These are phyloP conservation scores for Mentha longifolia DNA, from an alignment of 257 asterid species.

Conservation along the genomic window DNA sequence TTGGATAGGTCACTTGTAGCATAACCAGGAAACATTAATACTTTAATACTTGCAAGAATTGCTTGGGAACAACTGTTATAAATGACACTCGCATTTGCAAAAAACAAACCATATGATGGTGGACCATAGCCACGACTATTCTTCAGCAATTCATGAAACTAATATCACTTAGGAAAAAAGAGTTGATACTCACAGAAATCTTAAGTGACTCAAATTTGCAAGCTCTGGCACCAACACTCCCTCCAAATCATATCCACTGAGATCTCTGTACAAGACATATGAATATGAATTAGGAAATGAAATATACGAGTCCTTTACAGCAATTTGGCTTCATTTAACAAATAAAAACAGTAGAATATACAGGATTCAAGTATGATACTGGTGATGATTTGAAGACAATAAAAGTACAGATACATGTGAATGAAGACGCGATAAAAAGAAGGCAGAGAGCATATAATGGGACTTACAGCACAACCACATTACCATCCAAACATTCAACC, in stretches of 20 bases:
- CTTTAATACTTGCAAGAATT: too few species aligned
- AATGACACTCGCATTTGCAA: too few species aligned
- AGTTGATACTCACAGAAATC: conserved; percentile 67
- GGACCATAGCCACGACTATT: neutral
- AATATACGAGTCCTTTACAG: conserved; percentile 2
- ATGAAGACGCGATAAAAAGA: neutral
- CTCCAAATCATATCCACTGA: conserved; percentile 61
- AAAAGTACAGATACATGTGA: neutral
- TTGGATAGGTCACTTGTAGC: conserved; percentile 60
- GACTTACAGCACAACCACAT: conserved; percentile 83
- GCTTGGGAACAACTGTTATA: too few species aligned
- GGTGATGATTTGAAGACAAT: neutral
- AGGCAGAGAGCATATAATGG: conserved; percentile 12
- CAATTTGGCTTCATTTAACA: neutral
- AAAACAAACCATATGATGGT: too few species aligned
- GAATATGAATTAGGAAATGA: conserved; percentile 14
- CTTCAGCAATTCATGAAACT: conserved; percentile 20
- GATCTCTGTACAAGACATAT: conserved; percentile 59
- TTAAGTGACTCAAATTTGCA: conserved; percentile 69
- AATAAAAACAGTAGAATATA: neutral
- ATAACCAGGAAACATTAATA: conserved; percentile 24
- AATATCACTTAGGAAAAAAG: neutral
- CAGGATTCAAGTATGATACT: neutral
- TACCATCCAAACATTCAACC: conserved; percentile 63
- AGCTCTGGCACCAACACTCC: conserved; percentile 81